phyloP scores from a whole-genome alignment of 2,329 filamentous ascomycete species.

The Nannizzia gypsea region DNA sequence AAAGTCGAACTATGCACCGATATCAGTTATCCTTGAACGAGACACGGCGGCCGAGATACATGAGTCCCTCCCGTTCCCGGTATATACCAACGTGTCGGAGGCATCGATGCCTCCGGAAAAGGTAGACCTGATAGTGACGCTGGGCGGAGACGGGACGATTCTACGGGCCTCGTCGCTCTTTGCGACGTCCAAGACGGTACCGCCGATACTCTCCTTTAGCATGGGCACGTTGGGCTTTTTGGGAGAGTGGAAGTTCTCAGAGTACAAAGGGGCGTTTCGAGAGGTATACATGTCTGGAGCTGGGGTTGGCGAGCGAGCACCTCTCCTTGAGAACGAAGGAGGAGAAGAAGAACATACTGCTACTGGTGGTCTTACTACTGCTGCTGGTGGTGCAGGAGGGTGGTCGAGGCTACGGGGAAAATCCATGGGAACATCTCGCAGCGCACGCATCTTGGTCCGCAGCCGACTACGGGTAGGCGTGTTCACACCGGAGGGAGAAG shows the following conservation, averaged over 20 bases:
- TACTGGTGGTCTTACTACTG: conserved; percentile 24
- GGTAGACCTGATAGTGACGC: conserved; percentile 76
- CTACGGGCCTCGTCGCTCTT: conserved; percentile 77
- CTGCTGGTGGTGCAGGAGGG: conserved; percentile 22
- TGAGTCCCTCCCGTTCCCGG: conserved; percentile 56
- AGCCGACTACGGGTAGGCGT: conserved; percentile 79
- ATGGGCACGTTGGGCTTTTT: conserved; percentile 95
- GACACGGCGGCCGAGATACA: conserved; percentile 62
- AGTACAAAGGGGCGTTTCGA: conserved; percentile 83
- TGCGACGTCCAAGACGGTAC: conserved; percentile 66
- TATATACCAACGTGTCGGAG: conserved; percentile 44
- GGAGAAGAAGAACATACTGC: background rate
- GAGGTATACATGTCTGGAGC: conserved; percentile 82
- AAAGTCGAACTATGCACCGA: conserved; percentile 62
- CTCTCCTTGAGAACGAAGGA: conserved; percentile 31
- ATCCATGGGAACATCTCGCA: conserved; percentile 61
- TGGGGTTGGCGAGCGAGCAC: conserved; percentile 36
- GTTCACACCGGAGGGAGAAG: conserved; percentile 53
- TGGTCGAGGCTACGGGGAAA: conserved; percentile 72
- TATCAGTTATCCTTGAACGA: conserved; percentile 73
- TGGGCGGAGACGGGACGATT: conserved; percentile 89
- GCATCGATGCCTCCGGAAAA: conserved; percentile 55
- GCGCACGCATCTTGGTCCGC: conserved; percentile 71
- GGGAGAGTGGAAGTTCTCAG: conserved; percentile 89
- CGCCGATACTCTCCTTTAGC: conserved; percentile 85